Base-by-base conservation (phyloP, 176 grass and related monocot genomes). In the Oropetium thomaeum region DNA sequence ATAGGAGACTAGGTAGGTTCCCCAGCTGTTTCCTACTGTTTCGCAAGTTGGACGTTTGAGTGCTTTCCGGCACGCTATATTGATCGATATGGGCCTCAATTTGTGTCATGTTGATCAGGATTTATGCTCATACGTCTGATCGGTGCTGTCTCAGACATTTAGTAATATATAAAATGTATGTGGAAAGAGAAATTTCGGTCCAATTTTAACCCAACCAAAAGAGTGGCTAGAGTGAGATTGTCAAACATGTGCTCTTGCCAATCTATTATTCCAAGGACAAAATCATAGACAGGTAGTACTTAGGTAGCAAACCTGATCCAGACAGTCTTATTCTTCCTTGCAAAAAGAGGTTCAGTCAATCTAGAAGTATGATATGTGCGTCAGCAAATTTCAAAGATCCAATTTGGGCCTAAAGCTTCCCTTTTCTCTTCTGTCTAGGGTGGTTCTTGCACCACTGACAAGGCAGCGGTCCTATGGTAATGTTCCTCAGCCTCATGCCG, bases 401-500 rank as follows among this genome's bases (percentile, higher is more conserved):
- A 60, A 65, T 58, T 79, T 64, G 19, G 42, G 71, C 47, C 45
- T 73, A 29, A 76, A 35, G 22, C 25, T 77, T 41, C 28, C 9
- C 31, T 40, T 62, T 44, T 29, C 47, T 48, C 47, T 48, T 78
- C 40, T 66, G 10, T 52, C 25, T 52, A 84, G 83, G 66, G 31
- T 92, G 55, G 78, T 92, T 63, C 74, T 92, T 27, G 89, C 89
- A 19, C 81, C 90, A 62, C 62, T 90, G 53, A 93, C 90, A 59
- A 87, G 87, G 62, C 22, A 65, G 42, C 65, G 83, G 53, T 89
- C 87, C 48, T 90, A 33, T 0, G 54, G 84, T 9, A 82, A 65
- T 52, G 65, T 87, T 43, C 81, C 90, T 60, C 90, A 82, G 26
- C 78, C 63, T 13, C 88, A 95, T 77, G 88, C 78, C 19, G 63